Evolutionary conservation across 768 basidiomycete genomes (phyloP), one percentile per base, ranked within the genome.

Genomic region (Tulasnella sp.): DNA sequence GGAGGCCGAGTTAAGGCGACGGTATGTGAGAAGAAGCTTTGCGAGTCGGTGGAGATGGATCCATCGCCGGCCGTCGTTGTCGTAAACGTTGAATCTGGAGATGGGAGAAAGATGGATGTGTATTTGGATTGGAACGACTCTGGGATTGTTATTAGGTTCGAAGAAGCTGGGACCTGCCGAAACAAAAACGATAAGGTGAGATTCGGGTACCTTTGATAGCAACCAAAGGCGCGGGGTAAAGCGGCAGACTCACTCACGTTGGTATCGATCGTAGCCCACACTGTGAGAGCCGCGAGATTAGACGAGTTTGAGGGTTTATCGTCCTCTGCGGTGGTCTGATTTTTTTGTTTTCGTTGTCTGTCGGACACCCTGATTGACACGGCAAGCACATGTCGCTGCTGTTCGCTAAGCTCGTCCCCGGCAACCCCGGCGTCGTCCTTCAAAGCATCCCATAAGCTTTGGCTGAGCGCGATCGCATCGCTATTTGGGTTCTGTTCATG

Each of bases 41-140:
- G 49, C n/a, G 40, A 37, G 67, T 64, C 34, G 34, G 73, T 67
- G 29, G 40, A 36, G 71, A n/a, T 73, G 39, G 76, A 29, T 19
- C 19, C 36, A 40, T 72, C 70, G 69, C 52, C 77, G 39, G 34
- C 15, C 29, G 29, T 34, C 5, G 25, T 15, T 11, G 29, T 34
- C 5, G 25, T 15, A 34, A 34, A 64, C 9, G 58, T 31, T 11
- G 58, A 12, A 64, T 49, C 49, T 22, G 49, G n/a, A n/a, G 49
- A 49, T 49, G 49, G 49, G 49, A 34, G 39, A 68, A 76, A 78
- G 39, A 78, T 45, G n/a, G 42, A 31, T 1, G 77, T 67, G 67
- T 78, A 77, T 22, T 34, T 54, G 25, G 31, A 34, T n/a, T 40
- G 40, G 31, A 40, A 49, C 9, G 31, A 14, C n/a, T n/a, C 22